phyloP scores from a whole-genome alignment of 768 basidiomycete species.

The Mycena alexandri region DNA sequence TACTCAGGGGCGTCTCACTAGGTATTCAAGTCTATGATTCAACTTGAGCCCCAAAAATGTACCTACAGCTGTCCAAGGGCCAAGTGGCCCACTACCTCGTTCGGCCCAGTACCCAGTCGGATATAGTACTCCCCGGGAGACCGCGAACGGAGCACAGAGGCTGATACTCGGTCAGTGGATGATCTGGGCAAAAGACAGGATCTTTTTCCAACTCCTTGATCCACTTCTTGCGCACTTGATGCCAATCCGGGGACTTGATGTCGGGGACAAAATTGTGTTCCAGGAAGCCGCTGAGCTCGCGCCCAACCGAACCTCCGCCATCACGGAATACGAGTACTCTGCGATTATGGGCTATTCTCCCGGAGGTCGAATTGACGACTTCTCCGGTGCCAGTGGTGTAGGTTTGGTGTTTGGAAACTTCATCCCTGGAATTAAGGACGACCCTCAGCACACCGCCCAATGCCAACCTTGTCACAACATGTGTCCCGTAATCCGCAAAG shows the following conservation, averaged over 20 bases:
- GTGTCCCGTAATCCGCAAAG: conserved; percentile 21
- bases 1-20: no score
- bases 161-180: conserved; percentile 8
- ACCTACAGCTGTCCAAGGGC: no score
- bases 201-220: conserved; percentile 23
- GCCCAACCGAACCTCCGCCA: conserved; percentile 14
- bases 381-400: conserved; percentile 7
- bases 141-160: conserved; percentile 7
- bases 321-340: conserved; percentile 16
- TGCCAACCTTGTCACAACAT: conserved; percentile 10
- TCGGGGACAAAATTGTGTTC: conserved; percentile 8
- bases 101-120: no score
- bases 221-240: conserved; percentile 4
- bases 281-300: conserved; percentile 15
- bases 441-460: conserved; percentile 19
- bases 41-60: no score
- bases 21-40: no score
- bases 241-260: conserved; percentile 3
- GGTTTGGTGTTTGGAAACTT: conserved; percentile 9
- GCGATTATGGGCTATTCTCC: not conserved
- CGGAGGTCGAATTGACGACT: not conserved
- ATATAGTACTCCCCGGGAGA: conserved; percentile 1
- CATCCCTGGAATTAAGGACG: conserved; percentile 1
- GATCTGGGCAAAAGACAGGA: conserved; percentile 29
- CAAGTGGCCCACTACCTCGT: no score